Evolutionary conservation across 441 rosid genomes (phyloP).

Genomic region (Jatropha podagrica): DNA sequence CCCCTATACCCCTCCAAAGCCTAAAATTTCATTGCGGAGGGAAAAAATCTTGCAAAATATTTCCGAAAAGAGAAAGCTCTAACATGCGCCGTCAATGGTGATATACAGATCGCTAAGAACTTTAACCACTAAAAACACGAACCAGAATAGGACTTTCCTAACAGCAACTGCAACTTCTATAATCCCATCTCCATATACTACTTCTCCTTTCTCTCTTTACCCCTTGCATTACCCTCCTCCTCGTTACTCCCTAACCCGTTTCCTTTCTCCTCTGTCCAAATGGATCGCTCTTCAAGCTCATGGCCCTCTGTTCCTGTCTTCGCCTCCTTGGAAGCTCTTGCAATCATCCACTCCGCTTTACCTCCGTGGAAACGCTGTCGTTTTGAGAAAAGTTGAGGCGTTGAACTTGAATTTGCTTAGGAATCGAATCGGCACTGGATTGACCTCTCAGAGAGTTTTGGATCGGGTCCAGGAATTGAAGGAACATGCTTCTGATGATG

Average conservation of each 20-base stretch:
- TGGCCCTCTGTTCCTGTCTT: constrained; percentile 71
- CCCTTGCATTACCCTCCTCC: constrained; percentile 16
- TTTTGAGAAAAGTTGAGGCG: constrained; percentile 57
- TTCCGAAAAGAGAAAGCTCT: background rate
- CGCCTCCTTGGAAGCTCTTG: constrained; percentile 85
- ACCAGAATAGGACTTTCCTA: constrained; percentile 39
- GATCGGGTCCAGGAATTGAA: constrained; percentile 30
- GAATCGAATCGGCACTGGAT: constrained; percentile 35
- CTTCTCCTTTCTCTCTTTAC: constrained; percentile 31
- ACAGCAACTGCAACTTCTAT: constrained; percentile 33
- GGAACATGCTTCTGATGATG: constrained; percentile 19
- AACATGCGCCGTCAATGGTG: constrained; percentile 51
- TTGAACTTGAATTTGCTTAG: constrained; percentile 50
- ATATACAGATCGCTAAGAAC: constrained; percentile 44
- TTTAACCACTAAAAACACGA: constrained; percentile 25
- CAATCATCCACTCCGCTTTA: constrained; percentile 71
- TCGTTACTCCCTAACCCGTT: constrained; percentile 20
- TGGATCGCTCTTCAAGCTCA: constrained; percentile 45
- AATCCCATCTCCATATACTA: constrained; percentile 31
- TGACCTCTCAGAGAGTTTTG: constrained; percentile 18
- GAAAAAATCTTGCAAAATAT: background rate
- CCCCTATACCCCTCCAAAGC: constrained; percentile 31
- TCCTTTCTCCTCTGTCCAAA: constrained; percentile 43
- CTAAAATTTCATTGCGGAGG: background rate
- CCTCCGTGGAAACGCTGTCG: constrained; percentile 46